phyloP scores from a whole-genome alignment of 768 basidiomycete genomes.

The Tulasnella sp. region DNA sequence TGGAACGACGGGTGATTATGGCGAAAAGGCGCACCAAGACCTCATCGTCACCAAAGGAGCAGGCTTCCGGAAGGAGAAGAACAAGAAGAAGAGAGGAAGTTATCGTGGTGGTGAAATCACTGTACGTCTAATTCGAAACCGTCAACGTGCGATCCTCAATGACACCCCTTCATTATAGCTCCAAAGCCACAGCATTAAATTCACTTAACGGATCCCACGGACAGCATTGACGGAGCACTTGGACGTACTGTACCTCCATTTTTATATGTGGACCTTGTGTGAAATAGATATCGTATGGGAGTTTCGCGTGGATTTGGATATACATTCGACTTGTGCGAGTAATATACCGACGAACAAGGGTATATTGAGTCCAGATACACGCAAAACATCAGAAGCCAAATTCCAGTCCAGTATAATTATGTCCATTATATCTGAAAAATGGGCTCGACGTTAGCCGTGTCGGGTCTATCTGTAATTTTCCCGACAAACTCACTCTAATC shows the following conservation, averaged over 20 bases:
- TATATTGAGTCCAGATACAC: conserved; percentile 1
- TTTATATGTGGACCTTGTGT: too few species aligned
- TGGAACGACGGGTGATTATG: conserved; percentile 74
- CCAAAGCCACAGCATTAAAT: conserved; percentile 85
- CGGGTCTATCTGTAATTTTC: neutral
- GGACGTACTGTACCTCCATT: too few species aligned
- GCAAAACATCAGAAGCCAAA: neutral
- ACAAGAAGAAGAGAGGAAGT: conserved; percentile 97
- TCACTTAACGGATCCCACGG: conserved; percentile 37
- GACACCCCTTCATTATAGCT: conserved; percentile 44
- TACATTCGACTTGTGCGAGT: neutral
- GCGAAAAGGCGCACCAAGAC: conserved; percentile 76
- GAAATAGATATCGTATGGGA: too few species aligned
- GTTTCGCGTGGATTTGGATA: neutral
- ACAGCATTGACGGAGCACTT: neutral
- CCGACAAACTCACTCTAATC: conserved; percentile 65
- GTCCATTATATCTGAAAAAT: neutral
- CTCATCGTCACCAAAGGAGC: conserved; percentile 90
- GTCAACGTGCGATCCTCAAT: neutral
- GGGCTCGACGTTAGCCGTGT: neutral
- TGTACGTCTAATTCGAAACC: conserved; percentile 45
- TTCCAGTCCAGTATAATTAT: neutral
- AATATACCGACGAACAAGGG: neutral
- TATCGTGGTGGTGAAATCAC: conserved; percentile 96
- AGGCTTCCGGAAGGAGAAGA: conserved; percentile 98